These are phyloP conservation scores for Fusarium proliferatum DNA, from an alignment of 2,329 filamentous ascomycete species.

Conservation along the genomic window DNA sequence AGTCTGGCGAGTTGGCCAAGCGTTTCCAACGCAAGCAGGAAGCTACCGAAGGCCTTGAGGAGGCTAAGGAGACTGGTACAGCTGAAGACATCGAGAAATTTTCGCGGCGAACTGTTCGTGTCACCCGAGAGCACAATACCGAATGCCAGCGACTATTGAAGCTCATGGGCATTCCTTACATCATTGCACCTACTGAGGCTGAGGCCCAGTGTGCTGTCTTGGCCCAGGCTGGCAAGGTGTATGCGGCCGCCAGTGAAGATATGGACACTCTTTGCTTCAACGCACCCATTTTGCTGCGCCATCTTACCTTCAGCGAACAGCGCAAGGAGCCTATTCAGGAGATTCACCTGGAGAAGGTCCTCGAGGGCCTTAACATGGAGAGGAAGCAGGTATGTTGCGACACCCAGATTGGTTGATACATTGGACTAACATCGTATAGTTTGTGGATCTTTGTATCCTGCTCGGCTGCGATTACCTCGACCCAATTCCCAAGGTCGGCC, in stretches of 20 bases:
- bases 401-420: not conserved
- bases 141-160: conserved; percentile 92
- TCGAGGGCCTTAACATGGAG: conserved; percentile 90
- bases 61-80: conserved; percentile 96
- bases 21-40: conserved; percentile 95
- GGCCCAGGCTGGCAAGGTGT: conserved; percentile 92
- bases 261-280: conserved; percentile 99
- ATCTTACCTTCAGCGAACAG: conserved; percentile 97
- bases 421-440: conserved; percentile 62
- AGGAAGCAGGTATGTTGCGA: conserved; percentile 73
- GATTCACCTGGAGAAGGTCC: conserved; percentile 86
- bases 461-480: conserved; percentile 98
- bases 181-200: conserved; percentile 94
- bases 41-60: conserved; percentile 88
- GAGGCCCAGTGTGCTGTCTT: conserved; percentile 96
- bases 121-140: conserved; percentile 95
- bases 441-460: conserved; percentile 97
- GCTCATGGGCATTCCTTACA: conserved; percentile 96
- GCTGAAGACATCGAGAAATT: conserved; percentile 99
- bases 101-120: conserved; percentile 88
- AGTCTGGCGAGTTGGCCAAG: conserved; percentile 96
- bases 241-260: conserved; percentile 95
- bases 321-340: conserved; percentile 98
- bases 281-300: conserved; percentile 87
- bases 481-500: conserved; percentile 93